Conservation (phyloP, 2,329 filamentous ascomycete genomes). For the Fusarium solani-melongenae region DNA sequence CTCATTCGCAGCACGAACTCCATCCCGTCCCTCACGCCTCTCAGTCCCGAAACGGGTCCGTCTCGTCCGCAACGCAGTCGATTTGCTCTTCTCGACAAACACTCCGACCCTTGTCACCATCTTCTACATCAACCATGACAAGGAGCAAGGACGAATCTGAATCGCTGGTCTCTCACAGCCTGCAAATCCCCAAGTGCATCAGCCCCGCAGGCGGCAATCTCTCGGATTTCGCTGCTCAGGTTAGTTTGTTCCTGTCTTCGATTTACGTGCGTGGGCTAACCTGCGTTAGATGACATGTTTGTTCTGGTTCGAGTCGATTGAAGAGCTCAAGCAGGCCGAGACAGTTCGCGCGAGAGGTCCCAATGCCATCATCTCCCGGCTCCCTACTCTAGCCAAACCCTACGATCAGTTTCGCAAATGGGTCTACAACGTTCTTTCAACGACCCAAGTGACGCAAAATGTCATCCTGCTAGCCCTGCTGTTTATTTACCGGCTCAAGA, state of each 20-base stretch:
- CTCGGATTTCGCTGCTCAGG: conserved; percentile 85
- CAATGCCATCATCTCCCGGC: conserved; percentile 56
- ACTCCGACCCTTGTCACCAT: conserved; percentile 53
- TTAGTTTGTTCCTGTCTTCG: conserved; percentile 52
- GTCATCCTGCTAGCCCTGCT: conserved; percentile 90
- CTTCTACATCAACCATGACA: conserved; percentile 43
- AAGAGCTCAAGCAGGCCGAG: conserved; percentile 81
- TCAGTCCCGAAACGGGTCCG: conserved; percentile 32
- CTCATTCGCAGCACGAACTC: conserved; percentile 16
- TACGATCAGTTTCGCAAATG: conserved; percentile 89
- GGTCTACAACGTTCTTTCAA: conserved; percentile 90
- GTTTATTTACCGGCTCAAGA: conserved; percentile 94
- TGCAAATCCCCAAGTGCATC: conserved; percentile 81
- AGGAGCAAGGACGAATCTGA: conserved; percentile 52
- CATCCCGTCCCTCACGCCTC: conserved; percentile 22
- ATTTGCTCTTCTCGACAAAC: conserved; percentile 44
- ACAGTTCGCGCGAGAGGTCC: conserved; percentile 60
- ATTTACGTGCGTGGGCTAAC: conserved; percentile 12
- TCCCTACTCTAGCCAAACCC: conserved; percentile 80
- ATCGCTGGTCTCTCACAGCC: conserved; percentile 65
- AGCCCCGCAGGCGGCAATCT: conserved; percentile 80
- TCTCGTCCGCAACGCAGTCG: conserved; percentile 28
- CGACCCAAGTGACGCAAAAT: conserved; percentile 96
- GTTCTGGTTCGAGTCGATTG: conserved; percentile 95
- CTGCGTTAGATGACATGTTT: conserved; percentile 85